Conservation (phyloP, 176 grass and related monocot species). For the Bolboschoenus planiculmis region DNA sequence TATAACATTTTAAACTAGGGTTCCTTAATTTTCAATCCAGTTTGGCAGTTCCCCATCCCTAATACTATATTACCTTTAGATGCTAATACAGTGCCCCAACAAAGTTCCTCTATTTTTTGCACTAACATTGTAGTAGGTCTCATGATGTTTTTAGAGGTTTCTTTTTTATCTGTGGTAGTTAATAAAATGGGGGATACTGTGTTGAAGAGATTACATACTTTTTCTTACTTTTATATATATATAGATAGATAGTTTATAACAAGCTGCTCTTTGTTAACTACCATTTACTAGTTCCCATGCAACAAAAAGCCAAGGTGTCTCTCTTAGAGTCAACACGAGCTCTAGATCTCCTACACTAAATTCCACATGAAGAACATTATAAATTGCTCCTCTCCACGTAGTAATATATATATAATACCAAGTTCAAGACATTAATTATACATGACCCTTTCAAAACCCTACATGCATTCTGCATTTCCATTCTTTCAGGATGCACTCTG, state of each 20-base stretch:
- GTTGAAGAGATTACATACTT: too few species aligned
- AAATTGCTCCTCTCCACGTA: neutral
- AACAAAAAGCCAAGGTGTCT: conserved; percentile 10
- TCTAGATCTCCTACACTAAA: neutral
- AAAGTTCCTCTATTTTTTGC: too few species aligned
- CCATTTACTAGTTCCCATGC: conserved; percentile 8
- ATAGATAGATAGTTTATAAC: conserved; percentile 6
- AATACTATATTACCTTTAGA: neutral
- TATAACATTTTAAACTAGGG: neutral
- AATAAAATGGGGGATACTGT: too few species aligned
- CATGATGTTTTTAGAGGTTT: too few species aligned
- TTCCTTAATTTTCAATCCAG: conserved; percentile 19
- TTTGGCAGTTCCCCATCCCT: conserved; percentile 5
- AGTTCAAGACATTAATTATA: neutral
- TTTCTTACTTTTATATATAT: too few species aligned
- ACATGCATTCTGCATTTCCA: conserved; percentile 2
- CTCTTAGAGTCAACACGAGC: conserved; percentile 15
- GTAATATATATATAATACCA: conserved; percentile 11
- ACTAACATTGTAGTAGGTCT: too few species aligned
- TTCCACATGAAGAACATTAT: conserved; percentile 10
- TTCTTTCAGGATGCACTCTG: conserved; percentile 14
- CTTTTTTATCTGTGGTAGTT: too few species aligned
- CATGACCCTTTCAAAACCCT: neutral
- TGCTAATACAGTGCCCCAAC: too few species aligned
- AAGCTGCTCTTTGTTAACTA: conserved; percentile 4